Percentiles rank a stretch among this genome's conserved stretches.
Evolutionary conservation across 2,329 filamentous ascomycete genomes (phyloP).

Genomic region (Hypoxylon sp.): DNA sequence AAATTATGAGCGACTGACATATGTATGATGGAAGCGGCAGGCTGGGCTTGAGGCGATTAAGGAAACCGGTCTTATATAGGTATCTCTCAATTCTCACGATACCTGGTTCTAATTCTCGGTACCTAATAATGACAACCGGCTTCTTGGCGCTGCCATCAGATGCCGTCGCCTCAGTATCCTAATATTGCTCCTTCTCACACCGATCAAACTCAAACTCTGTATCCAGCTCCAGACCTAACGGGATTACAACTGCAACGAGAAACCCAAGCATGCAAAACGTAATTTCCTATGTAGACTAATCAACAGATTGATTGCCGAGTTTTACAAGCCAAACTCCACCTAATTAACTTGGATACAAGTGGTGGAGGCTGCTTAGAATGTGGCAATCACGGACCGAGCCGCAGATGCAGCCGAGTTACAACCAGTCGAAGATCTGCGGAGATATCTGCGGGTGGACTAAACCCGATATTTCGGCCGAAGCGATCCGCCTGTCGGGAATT

Average conservation of each 20-base stretch:
- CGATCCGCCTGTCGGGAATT: too few species aligned
- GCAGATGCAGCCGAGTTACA: background rate
- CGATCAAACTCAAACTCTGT: background rate
- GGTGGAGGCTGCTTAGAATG: too few species aligned
- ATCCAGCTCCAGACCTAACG: background rate
- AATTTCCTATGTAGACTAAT: too few species aligned
- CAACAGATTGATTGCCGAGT: background rate
- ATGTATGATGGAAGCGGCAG: slow-evolving; percentile 46
- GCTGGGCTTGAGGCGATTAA: background rate
- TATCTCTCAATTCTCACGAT: too few species aligned
- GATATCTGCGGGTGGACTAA: background rate
- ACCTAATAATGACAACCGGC: too few species aligned
- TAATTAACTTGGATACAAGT: too few species aligned
- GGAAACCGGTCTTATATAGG: background rate
- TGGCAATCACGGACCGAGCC: too few species aligned
- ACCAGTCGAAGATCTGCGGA: background rate
- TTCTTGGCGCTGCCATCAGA: background rate
- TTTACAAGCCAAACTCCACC: too few species aligned
- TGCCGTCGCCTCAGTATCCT: too few species aligned
- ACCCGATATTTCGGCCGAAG: too few species aligned
- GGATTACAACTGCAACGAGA: background rate
- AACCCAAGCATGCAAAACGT: background rate
- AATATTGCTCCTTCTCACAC: background rate
- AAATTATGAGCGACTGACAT: slow-evolving; percentile 48
- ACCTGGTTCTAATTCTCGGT: too few species aligned